Evolutionary conservation across 2,329 filamentous ascomycete genomes (phyloP).

Genomic region (Didymella arachidicola): DNA sequence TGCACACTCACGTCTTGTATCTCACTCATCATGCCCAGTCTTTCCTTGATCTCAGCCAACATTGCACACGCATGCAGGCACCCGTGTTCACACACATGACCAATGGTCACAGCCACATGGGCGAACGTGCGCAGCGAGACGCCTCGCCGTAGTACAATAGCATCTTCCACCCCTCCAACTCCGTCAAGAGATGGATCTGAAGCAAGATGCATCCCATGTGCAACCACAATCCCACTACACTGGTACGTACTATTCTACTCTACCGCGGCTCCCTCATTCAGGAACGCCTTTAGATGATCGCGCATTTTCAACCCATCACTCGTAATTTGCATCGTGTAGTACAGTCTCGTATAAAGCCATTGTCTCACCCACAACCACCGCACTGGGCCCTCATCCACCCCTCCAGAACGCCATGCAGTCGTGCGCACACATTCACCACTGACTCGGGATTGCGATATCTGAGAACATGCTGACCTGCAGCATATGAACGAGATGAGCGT

Average conservation of each 20-base stretch:
- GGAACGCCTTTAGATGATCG: constrained; percentile 1
- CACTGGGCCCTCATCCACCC: constrained; percentile 6
- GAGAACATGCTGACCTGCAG: constrained; percentile 20
- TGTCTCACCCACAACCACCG: constrained; percentile 17
- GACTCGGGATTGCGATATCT: constrained; percentile 13
- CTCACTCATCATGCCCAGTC: constrained; percentile 10
- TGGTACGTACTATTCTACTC: neutral
- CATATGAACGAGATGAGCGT: constrained; percentile 21
- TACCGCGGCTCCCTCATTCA: neutral
- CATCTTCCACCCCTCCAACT: constrained; percentile 11
- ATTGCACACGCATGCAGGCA: constrained; percentile 24
- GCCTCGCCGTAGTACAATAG: constrained; percentile 11
- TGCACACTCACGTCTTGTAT: constrained; percentile 8
- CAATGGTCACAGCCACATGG: constrained; percentile 17
- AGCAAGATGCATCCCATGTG: constrained; percentile 12
- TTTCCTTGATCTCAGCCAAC: constrained; percentile 22
- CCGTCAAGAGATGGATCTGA: constrained; percentile 6
- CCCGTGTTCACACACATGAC: constrained; percentile 24
- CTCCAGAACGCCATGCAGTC: constrained; percentile 27
- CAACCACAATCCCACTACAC: constrained; percentile 7
- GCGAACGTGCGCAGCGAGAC: constrained; percentile 22
- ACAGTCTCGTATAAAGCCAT: constrained; percentile 16
- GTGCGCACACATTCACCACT: constrained; percentile 14
- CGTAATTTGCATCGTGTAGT: constrained; percentile 14
- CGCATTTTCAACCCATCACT: constrained; percentile 2